Conservation (phyloP, 139 green algal genomes). For the Ostreobium quekettii region DNA sequence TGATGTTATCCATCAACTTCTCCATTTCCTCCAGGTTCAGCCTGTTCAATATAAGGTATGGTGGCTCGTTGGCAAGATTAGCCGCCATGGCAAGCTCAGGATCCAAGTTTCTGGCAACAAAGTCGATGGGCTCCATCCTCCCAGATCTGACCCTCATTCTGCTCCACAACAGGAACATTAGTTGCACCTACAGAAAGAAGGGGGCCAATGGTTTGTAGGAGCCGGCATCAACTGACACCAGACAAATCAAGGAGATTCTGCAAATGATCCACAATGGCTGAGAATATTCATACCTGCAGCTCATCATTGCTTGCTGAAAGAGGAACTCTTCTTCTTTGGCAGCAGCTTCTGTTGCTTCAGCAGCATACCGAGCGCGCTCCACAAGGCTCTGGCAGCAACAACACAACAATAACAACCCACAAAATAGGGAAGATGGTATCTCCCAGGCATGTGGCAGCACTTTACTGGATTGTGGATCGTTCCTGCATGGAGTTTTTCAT, state of each 20-base stretch:
- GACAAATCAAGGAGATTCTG: too few relatives aligned
- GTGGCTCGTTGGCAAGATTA: not conserved
- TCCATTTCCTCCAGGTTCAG: slow-evolving; percentile 8
- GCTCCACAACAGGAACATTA: too few relatives aligned
- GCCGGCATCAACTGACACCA: too few relatives aligned
- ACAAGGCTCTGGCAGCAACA: slow-evolving; percentile 20
- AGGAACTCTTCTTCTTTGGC: slow-evolving; percentile 17
- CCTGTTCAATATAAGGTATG: not conserved
- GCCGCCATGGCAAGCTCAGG: slow-evolving; percentile 1
- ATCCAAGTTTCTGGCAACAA: not conserved
- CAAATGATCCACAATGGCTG: too few relatives aligned
- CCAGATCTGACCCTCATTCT: slow-evolving; percentile 4
- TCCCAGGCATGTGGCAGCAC: too few relatives aligned
- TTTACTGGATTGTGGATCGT: too few relatives aligned
- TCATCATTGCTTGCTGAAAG: slow-evolving; percentile 6
- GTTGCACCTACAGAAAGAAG: too few relatives aligned
- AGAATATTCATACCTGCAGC: too few relatives aligned
- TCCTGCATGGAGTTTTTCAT: too few relatives aligned
- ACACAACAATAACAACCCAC: too few relatives aligned
- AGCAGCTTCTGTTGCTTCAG: slow-evolving; percentile 6
- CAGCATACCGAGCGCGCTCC: slow-evolving; percentile 8
- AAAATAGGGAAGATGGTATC: too few relatives aligned
- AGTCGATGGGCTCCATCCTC: slow-evolving; percentile 7
- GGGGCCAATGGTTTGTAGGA: too few relatives aligned
- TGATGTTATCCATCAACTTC: not conserved